Conservation (phyloP, 2,329 filamentous ascomycete genomes). For the Byssoonygena ceratinophila region DNA sequence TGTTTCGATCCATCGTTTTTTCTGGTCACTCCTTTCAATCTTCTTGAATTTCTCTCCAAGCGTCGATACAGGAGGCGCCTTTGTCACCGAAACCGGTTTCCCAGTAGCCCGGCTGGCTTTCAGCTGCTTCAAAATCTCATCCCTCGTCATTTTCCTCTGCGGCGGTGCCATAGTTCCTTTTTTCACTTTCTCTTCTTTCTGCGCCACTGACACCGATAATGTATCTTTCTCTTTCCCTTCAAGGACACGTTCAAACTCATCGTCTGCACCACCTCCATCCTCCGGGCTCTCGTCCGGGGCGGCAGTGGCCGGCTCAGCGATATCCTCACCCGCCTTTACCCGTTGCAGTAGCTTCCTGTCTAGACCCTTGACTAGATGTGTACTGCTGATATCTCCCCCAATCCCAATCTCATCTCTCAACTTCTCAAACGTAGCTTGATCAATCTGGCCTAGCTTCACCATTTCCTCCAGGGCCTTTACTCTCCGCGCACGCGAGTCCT, state of each 20-base stretch:
- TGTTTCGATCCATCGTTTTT: constrained; percentile 45
- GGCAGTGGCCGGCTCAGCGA: constrained; percentile 29
- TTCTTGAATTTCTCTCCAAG: constrained; percentile 49
- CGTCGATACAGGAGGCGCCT: constrained; percentile 34
- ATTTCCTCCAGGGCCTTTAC: constrained; percentile 71
- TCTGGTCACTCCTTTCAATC: constrained; percentile 40
- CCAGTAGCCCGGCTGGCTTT: constrained; percentile 42
- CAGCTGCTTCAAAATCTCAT: constrained; percentile 50
- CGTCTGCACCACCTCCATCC: constrained; percentile 44
- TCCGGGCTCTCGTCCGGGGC: constrained; percentile 25
- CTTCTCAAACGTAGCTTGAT: constrained; percentile 65
- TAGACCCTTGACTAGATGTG: constrained; percentile 82
- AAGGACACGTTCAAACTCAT: constrained; percentile 43
- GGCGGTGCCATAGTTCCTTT: constrained; percentile 42
- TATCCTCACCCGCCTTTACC: constrained; percentile 44
- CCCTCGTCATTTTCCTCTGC: constrained; percentile 44
- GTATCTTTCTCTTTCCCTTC: constrained; percentile 31
- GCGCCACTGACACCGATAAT: constrained; percentile 21
- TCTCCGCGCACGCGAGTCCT: constrained; percentile 42
- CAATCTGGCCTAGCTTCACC: constrained; percentile 74
- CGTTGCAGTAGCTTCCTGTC: constrained; percentile 61
- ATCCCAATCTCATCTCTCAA: constrained; percentile 61
- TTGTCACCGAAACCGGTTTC: constrained; percentile 32
- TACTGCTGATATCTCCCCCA: constrained; percentile 68
- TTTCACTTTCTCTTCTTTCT: constrained; percentile 39